Base-by-base conservation (phyloP, 495 filamentous ascomycete species). In the Cairneyella variabilis region DNA sequence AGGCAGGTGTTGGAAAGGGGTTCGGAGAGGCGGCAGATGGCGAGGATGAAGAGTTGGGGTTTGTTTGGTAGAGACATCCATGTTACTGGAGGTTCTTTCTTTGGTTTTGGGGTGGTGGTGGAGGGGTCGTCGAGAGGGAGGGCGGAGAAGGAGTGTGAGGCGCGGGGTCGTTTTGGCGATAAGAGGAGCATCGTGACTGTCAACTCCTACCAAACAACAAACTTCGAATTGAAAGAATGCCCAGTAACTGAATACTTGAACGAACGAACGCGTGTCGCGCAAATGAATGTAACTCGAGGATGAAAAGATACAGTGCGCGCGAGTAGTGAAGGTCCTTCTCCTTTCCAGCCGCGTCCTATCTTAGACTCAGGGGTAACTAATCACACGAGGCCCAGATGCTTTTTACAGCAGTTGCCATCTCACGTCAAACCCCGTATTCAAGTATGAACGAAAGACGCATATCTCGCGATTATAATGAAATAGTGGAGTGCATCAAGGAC, bases 1-100 rank as follows among this genome's bases (percentile, higher is more conserved):
- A 82, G 54, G 36, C 59, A 62, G 17, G 59, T 62, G 39, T 58
- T 62, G 5, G 59, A 62, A 44, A 75, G 66, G 51, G 74, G 74
- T 55, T 77, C 74, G 51, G 73, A 74, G 18, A 77, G 69, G 22
- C 74, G 74, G n/a, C 67, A 72, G 17, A 71, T 47, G 32, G 70
- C 68, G n/a, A 77, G 66, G 44, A 77, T 73, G 56, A 66, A 63
- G 9, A 77, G 51, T 59, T 77, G 74, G 43, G 64, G 58, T 54
- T 77, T 77, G 40, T 66, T 57, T 22, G 68, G 68, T n/a, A 71
- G 62, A 2, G 65, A 67, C 54, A 64, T 60, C 68, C 65, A 69
- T 10, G 63, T 68, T 17, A 66, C 63, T 6, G 55, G 54, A 5
- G 50, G 16, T 22, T 40, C 23, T 26, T 51, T 65, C 20, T 41